Evolutionary conservation across 2,329 filamentous ascomycete genomes (phyloP).

Genomic region (Fusarium brachygibbosum): DNA sequence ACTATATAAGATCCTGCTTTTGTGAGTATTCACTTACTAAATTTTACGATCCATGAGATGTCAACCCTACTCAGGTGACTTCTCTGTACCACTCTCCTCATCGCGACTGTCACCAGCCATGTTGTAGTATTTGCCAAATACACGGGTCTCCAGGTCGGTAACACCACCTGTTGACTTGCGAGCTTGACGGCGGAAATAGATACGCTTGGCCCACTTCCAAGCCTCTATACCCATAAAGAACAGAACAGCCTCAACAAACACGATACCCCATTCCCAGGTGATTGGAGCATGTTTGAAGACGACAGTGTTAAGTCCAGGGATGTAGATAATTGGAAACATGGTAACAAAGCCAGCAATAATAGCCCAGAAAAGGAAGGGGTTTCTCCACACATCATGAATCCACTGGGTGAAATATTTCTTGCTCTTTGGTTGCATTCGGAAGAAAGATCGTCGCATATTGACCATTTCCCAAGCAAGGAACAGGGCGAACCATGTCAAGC

Average conservation of each 20-base stretch:
- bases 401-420: constrained; percentile 74
- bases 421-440: constrained; percentile 76
- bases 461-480: constrained; percentile 84
- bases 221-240: constrained; percentile 70
- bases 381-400: constrained; percentile 76
- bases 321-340: constrained; percentile 67
- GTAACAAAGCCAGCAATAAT: constrained; percentile 62
- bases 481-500: constrained; percentile 79
- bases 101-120: constrained; percentile 40
- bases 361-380: constrained; percentile 77
- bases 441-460: constrained; percentile 77
- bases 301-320: constrained; percentile 68
- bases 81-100: constrained; percentile 34
- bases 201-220: constrained; percentile 71
- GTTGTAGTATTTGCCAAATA: constrained; percentile 53
- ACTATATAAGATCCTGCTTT: not conserved
- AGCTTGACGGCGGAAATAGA: constrained; percentile 55
- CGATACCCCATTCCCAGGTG: constrained; percentile 72
- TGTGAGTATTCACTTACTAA: constrained; percentile 1
- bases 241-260: constrained; percentile 66
- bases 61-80: not conserved
- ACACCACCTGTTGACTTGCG: constrained; percentile 39
- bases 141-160: constrained; percentile 51
- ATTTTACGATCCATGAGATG: not conserved
- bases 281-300: constrained; percentile 72